Evolutionary conservation across 441 rosid species (phyloP).

Genomic region (Metrosideros polymorpha): DNA sequence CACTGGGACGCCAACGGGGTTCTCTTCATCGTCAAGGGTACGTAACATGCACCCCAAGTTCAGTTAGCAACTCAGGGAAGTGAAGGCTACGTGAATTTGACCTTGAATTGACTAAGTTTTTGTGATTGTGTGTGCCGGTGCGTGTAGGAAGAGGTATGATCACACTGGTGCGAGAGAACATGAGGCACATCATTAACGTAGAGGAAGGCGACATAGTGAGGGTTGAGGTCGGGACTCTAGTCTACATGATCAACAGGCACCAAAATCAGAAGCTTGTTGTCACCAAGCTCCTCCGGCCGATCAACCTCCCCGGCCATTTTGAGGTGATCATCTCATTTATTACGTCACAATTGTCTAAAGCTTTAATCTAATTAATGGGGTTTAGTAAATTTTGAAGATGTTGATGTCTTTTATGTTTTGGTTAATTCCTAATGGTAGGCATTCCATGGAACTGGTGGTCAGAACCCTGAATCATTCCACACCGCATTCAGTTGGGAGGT

Average conservation of each 20-base stretch:
- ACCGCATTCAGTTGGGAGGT: constrained; percentile 36
- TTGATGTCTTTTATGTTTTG: not conserved
- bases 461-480: constrained; percentile 21
- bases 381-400: not conserved
- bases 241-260: constrained; percentile 27
- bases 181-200: constrained; percentile 24
- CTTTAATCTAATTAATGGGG: not conserved
- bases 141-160: constrained; percentile 33
- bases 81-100: not conserved
- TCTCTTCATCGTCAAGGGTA: constrained; percentile 30
- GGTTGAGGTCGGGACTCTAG: constrained; percentile 29
- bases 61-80: not conserved
- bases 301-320: constrained; percentile 25
- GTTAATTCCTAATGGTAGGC: constrained; percentile 3
- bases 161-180: constrained; percentile 9
- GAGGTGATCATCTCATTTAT: constrained; percentile 4
- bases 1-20: constrained; percentile 38
- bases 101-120: not conserved
- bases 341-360: not conserved
- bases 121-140: not conserved
- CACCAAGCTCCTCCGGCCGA: constrained; percentile 16
- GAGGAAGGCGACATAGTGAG: constrained; percentile 26
- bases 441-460: constrained; percentile 18
- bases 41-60: not conserved
- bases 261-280: constrained; percentile 27